phyloP scores from a whole-genome alignment of 306 rosid genomes.

The Cicer chorassanicum region DNA sequence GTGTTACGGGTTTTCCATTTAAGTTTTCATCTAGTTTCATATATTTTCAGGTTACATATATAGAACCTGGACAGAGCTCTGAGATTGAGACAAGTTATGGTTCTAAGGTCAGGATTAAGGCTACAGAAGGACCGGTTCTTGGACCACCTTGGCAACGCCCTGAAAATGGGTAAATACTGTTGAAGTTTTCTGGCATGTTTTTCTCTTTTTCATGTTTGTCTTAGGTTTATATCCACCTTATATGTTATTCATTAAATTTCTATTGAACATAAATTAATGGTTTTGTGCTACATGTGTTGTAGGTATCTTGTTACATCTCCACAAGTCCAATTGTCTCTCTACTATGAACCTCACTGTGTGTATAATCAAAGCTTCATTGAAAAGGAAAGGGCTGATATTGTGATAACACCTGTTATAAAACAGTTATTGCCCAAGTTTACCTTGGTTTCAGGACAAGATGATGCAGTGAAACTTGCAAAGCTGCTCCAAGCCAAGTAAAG shows the following conservation, averaged over 20 bases:
- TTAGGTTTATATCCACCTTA: constrained; percentile 14
- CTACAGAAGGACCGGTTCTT: constrained; percentile 91
- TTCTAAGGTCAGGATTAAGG: constrained; percentile 63
- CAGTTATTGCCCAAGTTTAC: constrained; percentile 83
- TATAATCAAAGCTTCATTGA: constrained; percentile 64
- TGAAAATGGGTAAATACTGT: constrained; percentile 75
- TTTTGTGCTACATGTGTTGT: constrained; percentile 41
- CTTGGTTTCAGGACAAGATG: constrained; percentile 95
- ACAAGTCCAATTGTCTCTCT: constrained; percentile 72
- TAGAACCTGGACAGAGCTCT: constrained; percentile 88
- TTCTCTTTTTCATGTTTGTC: constrained; percentile 6
- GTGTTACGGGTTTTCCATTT: constrained; percentile 9
- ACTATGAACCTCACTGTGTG: constrained; percentile 93
- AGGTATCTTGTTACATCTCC: constrained; percentile 76
- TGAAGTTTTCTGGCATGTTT: constrained; percentile 31
- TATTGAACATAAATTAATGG: constrained; percentile 14
- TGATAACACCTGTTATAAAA: constrained; percentile 90
- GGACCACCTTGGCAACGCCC: constrained; percentile 99
- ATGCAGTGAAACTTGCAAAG: constrained; percentile 89
- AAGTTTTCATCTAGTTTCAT: constrained; percentile 21
- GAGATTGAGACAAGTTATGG: constrained; percentile 70
- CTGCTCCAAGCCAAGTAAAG: constrained; percentile 75
- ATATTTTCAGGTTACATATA: constrained; percentile 71
- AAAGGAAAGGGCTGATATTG: constrained; percentile 82
- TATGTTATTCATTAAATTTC: constrained; percentile 17